Evolutionary conservation across 140 eudicot species (phyloP), one percentile per base, ranked within the genome.

Genomic region (Artemisia princeps): DNA sequence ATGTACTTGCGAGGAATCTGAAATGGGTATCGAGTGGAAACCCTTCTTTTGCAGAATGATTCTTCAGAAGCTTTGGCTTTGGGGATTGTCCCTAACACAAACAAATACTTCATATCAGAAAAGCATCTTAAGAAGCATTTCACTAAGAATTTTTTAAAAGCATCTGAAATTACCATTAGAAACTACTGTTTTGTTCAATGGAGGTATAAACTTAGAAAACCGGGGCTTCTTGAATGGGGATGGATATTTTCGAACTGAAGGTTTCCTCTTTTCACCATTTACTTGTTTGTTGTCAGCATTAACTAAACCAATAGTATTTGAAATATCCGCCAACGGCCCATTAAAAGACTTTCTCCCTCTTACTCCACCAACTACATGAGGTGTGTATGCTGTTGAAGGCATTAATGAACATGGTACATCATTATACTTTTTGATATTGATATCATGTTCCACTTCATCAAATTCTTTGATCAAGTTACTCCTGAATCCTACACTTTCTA

Each of bases 201-300:
- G 94, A 71, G 94, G 79, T 66, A 86, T 56, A 69, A 92, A 88
- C 78, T 76, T 84, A 64, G 94, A 83, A 75, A 28, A 79, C 2
- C 96, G 76, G 26, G 98, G 98, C 79, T 75, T 88, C 84, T 92
- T 92, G 74, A 92, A 92, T 58, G 97, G 84, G 75, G 96, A 83
- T 44, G 74, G 70, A 60, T 79, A 78, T 65, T 65, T 83, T 71
- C 65, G 77, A 64, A 63, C 74, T 59, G 89, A 82, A 46, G 68
- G 50, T 72, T 70, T 79, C 77, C 80, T 80, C 74, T 88, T 80
- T 46, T 78, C 96, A 64, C 74, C 77, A 6, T 54, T 20, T 64
- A 70, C 68, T 68, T 65, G 78, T 15, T 68, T 80, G 19, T 58
- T 69, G 28, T 55, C 75, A 30, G 59, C 60, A 26, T 24, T 40